Percentiles rank a stretch among this genome's conserved stretches.
Evolutionary conservation across 192 early-diverging fungal species (phyloP).

Genomic region (Backusella parvicylindrica): DNA sequence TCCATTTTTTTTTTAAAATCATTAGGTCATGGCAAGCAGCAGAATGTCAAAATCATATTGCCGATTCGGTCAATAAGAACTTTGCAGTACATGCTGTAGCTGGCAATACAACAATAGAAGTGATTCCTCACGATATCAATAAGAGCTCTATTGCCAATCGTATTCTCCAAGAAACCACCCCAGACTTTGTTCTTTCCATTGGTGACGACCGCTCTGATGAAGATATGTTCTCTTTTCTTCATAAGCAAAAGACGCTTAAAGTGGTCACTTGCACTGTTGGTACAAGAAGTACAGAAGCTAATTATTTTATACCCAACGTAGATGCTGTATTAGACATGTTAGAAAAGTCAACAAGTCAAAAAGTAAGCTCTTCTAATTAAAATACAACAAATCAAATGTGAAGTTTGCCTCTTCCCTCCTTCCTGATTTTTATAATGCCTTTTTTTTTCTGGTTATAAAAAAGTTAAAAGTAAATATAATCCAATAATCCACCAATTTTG

Average conservation of each 20-base stretch:
- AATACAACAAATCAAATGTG: background rate
- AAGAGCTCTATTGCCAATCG: constrained; percentile 60
- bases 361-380: constrained; percentile 4
- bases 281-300: constrained; percentile 50
- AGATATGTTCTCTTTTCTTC: constrained; percentile 74
- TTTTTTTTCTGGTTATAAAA: too few relatives aligned
- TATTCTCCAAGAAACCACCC: constrained; percentile 57
- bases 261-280: constrained; percentile 55
- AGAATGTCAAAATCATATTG: constrained; percentile 84
- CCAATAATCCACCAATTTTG: too few relatives aligned
- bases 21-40: constrained; percentile 69
- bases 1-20: background rate
- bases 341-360: background rate
- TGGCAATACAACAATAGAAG: constrained; percentile 66
- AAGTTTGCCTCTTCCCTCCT: background rate
- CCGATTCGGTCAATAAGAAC: constrained; percentile 58
- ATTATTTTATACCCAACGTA: constrained; percentile 50
- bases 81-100: constrained; percentile 69
- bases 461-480: too few relatives aligned
- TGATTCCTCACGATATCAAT: constrained; percentile 62
- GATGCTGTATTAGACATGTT: constrained; percentile 19
- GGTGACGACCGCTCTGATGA: constrained; percentile 82
- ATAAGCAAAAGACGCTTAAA: constrained; percentile 35
- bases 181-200: constrained; percentile 67
- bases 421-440: too few relatives aligned